A percentile compares a stretch with the other conserved stretches of the same genome.
Conservation (phyloP, 2,329 filamentous ascomycete genomes). For the Botrytis squamosa region DNA sequence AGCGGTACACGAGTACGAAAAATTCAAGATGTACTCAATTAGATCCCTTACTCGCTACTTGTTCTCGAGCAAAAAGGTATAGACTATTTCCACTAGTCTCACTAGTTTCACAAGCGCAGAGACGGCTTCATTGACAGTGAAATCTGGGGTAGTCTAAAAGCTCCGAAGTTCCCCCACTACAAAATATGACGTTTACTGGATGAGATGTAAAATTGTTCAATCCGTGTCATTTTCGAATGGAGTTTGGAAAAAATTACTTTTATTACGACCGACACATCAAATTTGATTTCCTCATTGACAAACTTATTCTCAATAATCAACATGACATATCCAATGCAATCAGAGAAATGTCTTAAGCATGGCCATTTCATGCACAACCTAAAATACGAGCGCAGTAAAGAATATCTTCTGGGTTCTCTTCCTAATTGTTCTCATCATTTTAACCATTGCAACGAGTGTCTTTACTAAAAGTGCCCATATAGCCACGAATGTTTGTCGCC, state of each 20-base stretch:
- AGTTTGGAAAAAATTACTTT: background rate
- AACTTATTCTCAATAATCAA: background rate
- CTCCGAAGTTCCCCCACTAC: background rate
- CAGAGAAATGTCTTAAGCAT: conserved; percentile 40
- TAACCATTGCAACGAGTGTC: conserved; percentile 44
- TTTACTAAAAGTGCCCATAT: conserved; percentile 24
- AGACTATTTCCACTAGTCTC: background rate
- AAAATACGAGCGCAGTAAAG: conserved; percentile 48
- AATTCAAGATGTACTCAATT: background rate
- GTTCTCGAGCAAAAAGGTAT: background rate
- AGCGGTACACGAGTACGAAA: background rate
- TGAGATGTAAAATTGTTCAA: background rate
- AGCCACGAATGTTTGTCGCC: background rate
- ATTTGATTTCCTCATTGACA: background rate
- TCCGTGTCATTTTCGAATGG: background rate
- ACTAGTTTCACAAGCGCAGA: background rate
- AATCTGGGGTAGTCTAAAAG: background rate
- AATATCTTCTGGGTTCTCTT: conserved; percentile 50
- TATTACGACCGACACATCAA: background rate
- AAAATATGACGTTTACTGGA: background rate
- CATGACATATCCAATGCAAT: background rate
- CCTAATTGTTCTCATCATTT: conserved; percentile 44
- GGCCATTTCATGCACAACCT: conserved; percentile 46
- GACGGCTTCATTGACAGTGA: background rate
- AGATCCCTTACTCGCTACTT: background rate